A percentile compares a stretch with the other conserved stretches of the same genome.
Evolutionary conservation across 345 rosid genomes (phyloP).

Genomic region (Garcia nutans): DNA sequence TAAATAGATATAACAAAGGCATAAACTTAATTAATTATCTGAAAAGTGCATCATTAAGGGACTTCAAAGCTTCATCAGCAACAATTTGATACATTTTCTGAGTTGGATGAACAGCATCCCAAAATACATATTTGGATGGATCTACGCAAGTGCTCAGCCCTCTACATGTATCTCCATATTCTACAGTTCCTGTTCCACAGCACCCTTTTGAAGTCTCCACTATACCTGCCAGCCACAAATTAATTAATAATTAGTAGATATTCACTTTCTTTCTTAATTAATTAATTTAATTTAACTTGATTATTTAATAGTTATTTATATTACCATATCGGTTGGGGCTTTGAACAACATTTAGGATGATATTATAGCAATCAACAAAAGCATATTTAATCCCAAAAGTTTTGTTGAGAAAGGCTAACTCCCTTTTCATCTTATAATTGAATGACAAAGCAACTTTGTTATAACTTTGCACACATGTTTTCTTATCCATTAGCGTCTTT

Average conservation of each 20-base stretch:
- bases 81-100: constrained; percentile 69
- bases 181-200: constrained; percentile 70
- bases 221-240: constrained; percentile 41
- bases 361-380: constrained; percentile 50
- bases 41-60: constrained; percentile 27
- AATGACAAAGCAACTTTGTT: constrained; percentile 51
- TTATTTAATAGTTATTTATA: constrained; percentile 20
- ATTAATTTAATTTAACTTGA: neutral
- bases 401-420: constrained; percentile 31
- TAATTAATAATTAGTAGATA: too few relatives aligned
- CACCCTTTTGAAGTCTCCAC: constrained; percentile 60
- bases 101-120: constrained; percentile 91
- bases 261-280: too few relatives aligned
- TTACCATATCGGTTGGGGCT: constrained; percentile 52
- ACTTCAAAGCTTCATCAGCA: constrained; percentile 43
- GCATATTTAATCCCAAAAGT: constrained; percentile 47
- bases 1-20: neutral
- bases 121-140: constrained; percentile 59
- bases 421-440: constrained; percentile 49
- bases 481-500: constrained; percentile 47
- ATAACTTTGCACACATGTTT: constrained; percentile 46
- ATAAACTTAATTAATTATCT: neutral
- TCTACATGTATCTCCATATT: constrained; percentile 69
- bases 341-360: constrained; percentile 45
- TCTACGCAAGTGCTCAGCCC: constrained; percentile 60